A percentile compares a stretch with the other conserved stretches of the same genome.
Evolutionary conservation across 352 stramenopile genomes (phyloP).

Genomic region (Phytopythium kandeliae): DNA sequence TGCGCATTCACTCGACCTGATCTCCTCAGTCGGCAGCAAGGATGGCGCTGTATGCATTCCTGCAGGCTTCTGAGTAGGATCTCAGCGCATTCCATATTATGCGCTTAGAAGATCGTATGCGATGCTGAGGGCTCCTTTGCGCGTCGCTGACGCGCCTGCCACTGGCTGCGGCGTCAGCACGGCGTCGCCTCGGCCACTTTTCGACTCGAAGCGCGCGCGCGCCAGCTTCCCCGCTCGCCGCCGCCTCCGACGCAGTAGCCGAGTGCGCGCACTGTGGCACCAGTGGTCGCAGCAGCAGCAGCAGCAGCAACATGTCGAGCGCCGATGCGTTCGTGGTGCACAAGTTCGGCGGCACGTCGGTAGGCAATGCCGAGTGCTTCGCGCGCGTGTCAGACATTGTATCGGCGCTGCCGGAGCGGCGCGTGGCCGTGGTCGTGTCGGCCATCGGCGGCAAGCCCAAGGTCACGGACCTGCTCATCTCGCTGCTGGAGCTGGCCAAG

Average conservation of each 20-base stretch:
- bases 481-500: slow-evolving; percentile 85
- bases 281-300: not conserved
- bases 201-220: not conserved
- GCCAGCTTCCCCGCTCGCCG: not conserved
- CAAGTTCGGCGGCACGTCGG: slow-evolving; percentile 97
- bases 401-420: slow-evolving; percentile 28
- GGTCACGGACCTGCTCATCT: slow-evolving; percentile 93
- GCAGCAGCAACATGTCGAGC: not conserved
- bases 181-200: not conserved
- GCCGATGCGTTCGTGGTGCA: slow-evolving; percentile 83
- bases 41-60: not conserved
- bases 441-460: slow-evolving; percentile 97
- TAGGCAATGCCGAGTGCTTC: slow-evolving; percentile 92
- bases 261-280: too few species aligned
- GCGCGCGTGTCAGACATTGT: slow-evolving; percentile 75
- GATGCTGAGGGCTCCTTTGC: too few species aligned
- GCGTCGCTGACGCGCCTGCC: not conserved
- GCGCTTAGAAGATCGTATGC: too few species aligned
- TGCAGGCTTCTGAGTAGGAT: not conserved
- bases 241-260: too few species aligned
- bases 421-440: slow-evolving; percentile 88
- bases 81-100: not conserved
- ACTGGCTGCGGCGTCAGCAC: not conserved
- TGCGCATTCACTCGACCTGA: slow-evolving; percentile 2
- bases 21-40: not conserved